Percentiles rank a stretch among this genome's conserved stretches.
Conservation (phyloP, 2,329 filamentous ascomycete genomes). For the Xylariaceae sp. region DNA sequence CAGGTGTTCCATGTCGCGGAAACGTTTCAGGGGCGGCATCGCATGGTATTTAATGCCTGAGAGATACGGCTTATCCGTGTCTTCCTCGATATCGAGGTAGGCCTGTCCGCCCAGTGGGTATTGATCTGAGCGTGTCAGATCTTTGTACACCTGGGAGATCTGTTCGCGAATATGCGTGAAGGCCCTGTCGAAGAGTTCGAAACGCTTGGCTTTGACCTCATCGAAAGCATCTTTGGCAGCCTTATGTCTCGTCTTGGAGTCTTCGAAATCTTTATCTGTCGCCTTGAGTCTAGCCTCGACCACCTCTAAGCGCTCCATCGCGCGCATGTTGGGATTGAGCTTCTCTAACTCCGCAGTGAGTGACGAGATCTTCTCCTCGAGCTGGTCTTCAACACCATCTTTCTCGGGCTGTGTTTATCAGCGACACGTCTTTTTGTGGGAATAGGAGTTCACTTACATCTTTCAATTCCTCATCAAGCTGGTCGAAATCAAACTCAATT, state of each 20-base stretch:
- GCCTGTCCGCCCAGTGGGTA: constrained; percentile 87
- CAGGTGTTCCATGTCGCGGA: constrained; percentile 98
- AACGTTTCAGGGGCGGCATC: constrained; percentile 96
- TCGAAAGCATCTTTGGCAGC: constrained; percentile 80
- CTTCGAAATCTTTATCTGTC: constrained; percentile 86
- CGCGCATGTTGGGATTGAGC: constrained; percentile 94
- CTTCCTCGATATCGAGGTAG: constrained; percentile 88
- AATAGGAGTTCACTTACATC: constrained; percentile 50
- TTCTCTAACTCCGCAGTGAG: constrained; percentile 82
- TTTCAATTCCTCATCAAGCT: constrained; percentile 77
- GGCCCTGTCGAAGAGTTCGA: constrained; percentile 90
- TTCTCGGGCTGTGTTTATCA: constrained; percentile 55
- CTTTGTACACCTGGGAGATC: constrained; percentile 90
- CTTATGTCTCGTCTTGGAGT: constrained; percentile 70
- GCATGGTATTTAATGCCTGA: constrained; percentile 97
- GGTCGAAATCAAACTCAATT: constrained; percentile 82
- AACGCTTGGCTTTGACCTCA: constrained; percentile 73
- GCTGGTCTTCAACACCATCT: constrained; percentile 65
- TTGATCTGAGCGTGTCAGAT: constrained; percentile 84
- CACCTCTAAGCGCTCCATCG: constrained; percentile 82
- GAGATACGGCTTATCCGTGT: constrained; percentile 93
- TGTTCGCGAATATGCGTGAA: constrained; percentile 94
- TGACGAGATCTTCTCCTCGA: constrained; percentile 72
- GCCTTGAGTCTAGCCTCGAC: constrained; percentile 78
- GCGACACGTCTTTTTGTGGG: constrained; percentile 20